Percentiles rank a stretch among this genome's conserved stretches.
phyloP scores from a whole-genome alignment of 1,284 basidiomycete species.

The Ceratobasidium sp. region DNA sequence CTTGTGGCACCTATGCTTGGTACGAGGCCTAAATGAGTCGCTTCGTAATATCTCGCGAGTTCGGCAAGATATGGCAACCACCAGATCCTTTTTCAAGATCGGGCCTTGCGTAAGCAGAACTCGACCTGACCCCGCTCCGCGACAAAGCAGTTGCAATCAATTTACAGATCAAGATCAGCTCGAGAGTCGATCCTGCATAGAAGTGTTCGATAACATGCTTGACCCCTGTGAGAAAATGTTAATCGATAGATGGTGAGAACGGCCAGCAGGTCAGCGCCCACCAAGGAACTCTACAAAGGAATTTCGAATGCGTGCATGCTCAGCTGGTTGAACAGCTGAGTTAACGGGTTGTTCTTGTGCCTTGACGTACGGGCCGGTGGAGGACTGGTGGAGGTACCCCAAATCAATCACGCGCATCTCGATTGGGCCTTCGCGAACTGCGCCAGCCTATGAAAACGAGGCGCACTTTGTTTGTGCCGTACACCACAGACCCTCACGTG shows the following conservation, averaged over 20 bases:
- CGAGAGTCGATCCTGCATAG: constrained; percentile 4
- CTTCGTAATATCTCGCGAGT: constrained; percentile 1
- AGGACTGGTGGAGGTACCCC: too few relatives aligned
- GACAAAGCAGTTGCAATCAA: constrained; percentile 23
- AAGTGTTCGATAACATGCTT: background rate
- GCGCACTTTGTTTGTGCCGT: constrained; percentile 23
- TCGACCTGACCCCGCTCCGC: background rate
- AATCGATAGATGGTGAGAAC: background rate
- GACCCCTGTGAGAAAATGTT: background rate
- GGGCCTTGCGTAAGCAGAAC: background rate
- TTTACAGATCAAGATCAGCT: background rate
- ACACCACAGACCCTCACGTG: constrained; percentile 30
- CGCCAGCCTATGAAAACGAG: background rate
- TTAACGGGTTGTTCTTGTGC: background rate
- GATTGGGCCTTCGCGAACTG: constrained; percentile 7
- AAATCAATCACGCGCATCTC: background rate
- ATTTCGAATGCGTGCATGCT: background rate
- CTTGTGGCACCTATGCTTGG: background rate
- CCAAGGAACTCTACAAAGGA: constrained; percentile 35
- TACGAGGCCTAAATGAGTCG: background rate
- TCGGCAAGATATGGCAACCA: background rate
- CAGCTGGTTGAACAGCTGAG: background rate
- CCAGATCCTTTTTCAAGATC: constrained; percentile 21
- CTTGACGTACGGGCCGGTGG: constrained; percentile 1
- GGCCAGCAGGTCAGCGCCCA: background rate